These are phyloP conservation scores for Paspalum notatum DNA, from an alignment of 176 grass and related monocot genomes.

Conservation along the genomic window DNA sequence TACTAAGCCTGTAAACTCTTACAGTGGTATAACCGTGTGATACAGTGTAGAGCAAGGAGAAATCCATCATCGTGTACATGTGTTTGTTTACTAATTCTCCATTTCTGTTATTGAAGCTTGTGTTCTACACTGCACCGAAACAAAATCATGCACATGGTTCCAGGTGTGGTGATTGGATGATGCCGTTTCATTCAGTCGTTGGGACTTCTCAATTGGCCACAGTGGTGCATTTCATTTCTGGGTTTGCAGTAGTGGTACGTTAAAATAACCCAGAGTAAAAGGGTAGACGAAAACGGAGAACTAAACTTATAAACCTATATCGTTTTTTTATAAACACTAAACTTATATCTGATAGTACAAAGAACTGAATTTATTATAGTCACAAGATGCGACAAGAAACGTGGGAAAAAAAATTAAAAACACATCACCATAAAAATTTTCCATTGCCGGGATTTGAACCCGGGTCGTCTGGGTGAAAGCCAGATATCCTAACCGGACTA, in stretches of 20 bases:
- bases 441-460: constrained; percentile 80
- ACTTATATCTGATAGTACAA: neutral
- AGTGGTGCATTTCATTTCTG: neutral
- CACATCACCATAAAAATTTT: neutral
- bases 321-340: no score
- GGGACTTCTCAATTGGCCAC: neutral
- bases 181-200: neutral
- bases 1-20: neutral
- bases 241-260: neutral
- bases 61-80: neutral
- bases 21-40: neutral
- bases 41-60: neutral
- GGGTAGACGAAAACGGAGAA: neutral
- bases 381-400: neutral
- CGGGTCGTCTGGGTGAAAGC: constrained; percentile 93
- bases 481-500: constrained; percentile 93
- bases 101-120: neutral
- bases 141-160: constrained; percentile 7
- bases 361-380: neutral
- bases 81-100: neutral
- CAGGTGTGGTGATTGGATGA: neutral
- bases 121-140: neutral
- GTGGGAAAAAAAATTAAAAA: neutral
- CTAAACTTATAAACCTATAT: no score
- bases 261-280: neutral